phyloP scores from a whole-genome alignment of 2,329 filamentous ascomycete genomes.

The Fusarium tanahbumbuense region DNA sequence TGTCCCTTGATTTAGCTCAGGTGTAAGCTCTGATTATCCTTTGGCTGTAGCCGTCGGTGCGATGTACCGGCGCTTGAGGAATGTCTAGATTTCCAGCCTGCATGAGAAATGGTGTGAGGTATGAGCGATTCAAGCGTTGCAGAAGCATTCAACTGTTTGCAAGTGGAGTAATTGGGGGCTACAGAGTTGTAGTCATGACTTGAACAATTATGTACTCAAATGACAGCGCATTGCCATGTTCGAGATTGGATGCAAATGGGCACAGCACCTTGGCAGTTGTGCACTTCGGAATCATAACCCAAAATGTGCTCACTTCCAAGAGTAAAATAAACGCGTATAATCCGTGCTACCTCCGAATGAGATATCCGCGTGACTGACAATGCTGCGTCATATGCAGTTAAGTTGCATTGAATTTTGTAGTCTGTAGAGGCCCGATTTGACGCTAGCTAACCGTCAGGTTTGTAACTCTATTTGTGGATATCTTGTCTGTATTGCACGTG shows the following conservation, averaged over 20 bases:
- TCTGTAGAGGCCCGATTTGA: constrained; percentile 26
- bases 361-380: constrained; percentile 30
- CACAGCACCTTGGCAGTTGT: constrained; percentile 10
- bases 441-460: constrained; percentile 29
- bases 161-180: constrained; percentile 43
- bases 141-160: constrained; percentile 25
- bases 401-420: constrained; percentile 30
- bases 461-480: constrained; percentile 28
- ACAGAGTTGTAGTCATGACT: constrained; percentile 22
- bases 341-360: neutral
- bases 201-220: constrained; percentile 12
- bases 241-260: constrained; percentile 8
- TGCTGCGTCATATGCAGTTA: constrained; percentile 31
- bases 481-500: neutral
- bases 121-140: constrained; percentile 12
- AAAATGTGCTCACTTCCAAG: constrained; percentile 22
- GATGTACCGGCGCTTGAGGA: constrained; percentile 9
- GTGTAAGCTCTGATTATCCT: neutral
- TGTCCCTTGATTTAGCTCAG: constrained; percentile 18
- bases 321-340: neutral
- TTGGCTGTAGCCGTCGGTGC: constrained; percentile 9
- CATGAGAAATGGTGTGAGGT: constrained; percentile 40
- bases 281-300: neutral
- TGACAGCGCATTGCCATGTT: constrained; percentile 23
- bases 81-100: constrained; percentile 30